A percentile compares a stretch with the other conserved stretches of the same genome.
Conservation (phyloP, 108 stramenopile species). For the Parietichytrium sp. region DNA sequence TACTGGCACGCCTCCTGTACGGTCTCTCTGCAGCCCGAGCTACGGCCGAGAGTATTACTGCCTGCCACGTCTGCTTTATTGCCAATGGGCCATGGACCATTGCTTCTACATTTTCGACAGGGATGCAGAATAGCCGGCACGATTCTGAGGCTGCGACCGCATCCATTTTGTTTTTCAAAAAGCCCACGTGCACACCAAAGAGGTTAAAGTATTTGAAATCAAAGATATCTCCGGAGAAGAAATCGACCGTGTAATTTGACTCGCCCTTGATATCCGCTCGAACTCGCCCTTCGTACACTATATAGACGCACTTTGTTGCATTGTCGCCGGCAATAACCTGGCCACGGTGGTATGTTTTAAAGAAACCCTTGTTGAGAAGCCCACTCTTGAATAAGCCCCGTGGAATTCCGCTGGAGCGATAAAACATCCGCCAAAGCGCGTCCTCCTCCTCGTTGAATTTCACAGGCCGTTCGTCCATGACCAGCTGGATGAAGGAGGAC, state of each 20-base stretch:
- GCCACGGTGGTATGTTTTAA: background rate
- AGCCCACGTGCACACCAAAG: constrained; percentile 14
- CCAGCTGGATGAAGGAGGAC: background rate
- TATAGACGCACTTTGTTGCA: background rate
- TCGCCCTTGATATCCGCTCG: background rate
- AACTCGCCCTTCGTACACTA: constrained; percentile 10
- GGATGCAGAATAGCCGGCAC: constrained; percentile 17
- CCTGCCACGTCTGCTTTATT: background rate
- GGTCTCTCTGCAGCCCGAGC: constrained; percentile 7
- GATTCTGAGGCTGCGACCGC: background rate
- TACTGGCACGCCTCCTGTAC: background rate
- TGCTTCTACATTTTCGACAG: background rate
- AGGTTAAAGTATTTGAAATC: constrained; percentile 11
- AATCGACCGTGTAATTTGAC: background rate
- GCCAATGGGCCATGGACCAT: background rate
- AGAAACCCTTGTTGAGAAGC: background rate
- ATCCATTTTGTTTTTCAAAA: background rate
- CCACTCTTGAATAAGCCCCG: background rate
- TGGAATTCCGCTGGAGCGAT: constrained; percentile 22
- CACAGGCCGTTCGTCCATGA: background rate
- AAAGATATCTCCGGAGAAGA: constrained; percentile 26
- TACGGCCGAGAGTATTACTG: background rate
- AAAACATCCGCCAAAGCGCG: constrained; percentile 29
- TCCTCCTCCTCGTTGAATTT: background rate
- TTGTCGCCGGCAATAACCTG: background rate